Base-by-base conservation (phyloP, 805 yeast species). In the Maudiozyma turicensis region DNA sequence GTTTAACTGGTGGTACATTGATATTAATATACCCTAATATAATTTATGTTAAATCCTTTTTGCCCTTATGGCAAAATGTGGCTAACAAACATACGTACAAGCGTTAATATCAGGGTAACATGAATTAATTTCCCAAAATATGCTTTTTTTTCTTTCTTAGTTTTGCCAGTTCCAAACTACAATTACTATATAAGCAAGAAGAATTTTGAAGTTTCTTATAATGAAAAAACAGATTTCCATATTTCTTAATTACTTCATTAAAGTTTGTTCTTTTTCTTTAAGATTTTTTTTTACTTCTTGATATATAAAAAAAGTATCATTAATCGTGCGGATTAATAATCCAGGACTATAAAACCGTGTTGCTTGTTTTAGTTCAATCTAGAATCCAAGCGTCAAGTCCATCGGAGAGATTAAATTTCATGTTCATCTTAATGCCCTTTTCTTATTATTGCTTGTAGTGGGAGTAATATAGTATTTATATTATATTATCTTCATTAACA, bases 341-440 rank as follows among this genome's bases (percentile, higher is more conserved):
- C 86, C 82, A 76, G 78, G 81, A 78, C 81, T 76, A 61, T 73
- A 74, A 68, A 67, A 68, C 82, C 86, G 86, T 81, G 86, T 81
- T 81, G 85, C 84, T 77, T 78, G 67, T 59, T 57, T 59, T 63
- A 61, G 57, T 51, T 65, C 60, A 66, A 68, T 68, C 70, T 59
- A 43, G 52, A 33, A 38, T 46, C 30, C 63, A 76, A 74, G 84
- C 80, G 85, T 80, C 86, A 75, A 74, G 84, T 79, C 78, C 76
- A 65, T 72, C 72, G 84, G 85, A 73, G 81, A 80, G 84, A 80
- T 43, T 31, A 52, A 68, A 63, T 60, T 28, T 15, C 13, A 35
- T 73, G 81, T 70, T 74, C 83, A 76, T 81, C 86, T 81, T 73
- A 81, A 69, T 66, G 85, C 85, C 75, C 83, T 75, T 75, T 76